phyloP scores from a whole-genome alignment of 2,329 filamentous ascomycete genomes.

The Colletotrichum orbiculare region DNA sequence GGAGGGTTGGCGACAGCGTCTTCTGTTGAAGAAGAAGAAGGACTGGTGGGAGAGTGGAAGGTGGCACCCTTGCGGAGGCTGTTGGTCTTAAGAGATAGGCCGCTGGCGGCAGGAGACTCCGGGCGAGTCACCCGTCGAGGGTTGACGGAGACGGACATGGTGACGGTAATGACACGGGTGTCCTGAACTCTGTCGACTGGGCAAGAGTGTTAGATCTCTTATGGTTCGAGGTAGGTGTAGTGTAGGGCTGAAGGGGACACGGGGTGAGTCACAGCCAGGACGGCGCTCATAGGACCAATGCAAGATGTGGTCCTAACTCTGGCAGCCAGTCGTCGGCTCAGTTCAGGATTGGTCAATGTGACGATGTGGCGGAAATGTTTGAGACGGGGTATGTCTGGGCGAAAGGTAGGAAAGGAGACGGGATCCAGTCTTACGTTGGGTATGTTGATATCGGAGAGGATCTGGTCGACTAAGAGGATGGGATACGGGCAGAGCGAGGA shows the following conservation, averaged over 20 bases:
- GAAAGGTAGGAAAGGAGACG: slow-evolving; percentile 22
- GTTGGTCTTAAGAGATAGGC: slow-evolving; percentile 63
- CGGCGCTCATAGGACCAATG: slow-evolving; percentile 21
- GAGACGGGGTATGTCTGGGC: slow-evolving; percentile 14
- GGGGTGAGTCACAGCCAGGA: slow-evolving; percentile 47
- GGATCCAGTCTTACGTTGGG: slow-evolving; percentile 23
- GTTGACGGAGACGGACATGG: slow-evolving; percentile 59
- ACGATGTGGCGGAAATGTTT: slow-evolving; percentile 30
- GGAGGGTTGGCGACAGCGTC: slow-evolving; percentile 56
- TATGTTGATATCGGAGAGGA: background rate
- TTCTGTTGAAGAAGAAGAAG: slow-evolving; percentile 50
- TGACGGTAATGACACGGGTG: slow-evolving; percentile 43
- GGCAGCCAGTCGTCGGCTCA: slow-evolving; percentile 20
- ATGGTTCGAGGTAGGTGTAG: slow-evolving; percentile 29
- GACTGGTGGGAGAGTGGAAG: slow-evolving; percentile 62
- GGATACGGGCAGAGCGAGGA: slow-evolving; percentile 8
- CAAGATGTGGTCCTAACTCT: slow-evolving; percentile 30
- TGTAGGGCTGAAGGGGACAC: slow-evolving; percentile 40
- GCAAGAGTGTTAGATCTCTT: slow-evolving; percentile 36
- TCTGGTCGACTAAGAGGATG: slow-evolving; percentile 2
- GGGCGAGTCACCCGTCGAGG: slow-evolving; percentile 57
- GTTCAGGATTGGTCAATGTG: slow-evolving; percentile 35
- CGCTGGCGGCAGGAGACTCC: slow-evolving; percentile 51
- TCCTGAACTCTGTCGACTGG: slow-evolving; percentile 44
- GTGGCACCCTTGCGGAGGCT: slow-evolving; percentile 78